Conservation (phyloP, 1,139 yeast genomes). For the Kurtzmaniella quercitrusa region DNA sequence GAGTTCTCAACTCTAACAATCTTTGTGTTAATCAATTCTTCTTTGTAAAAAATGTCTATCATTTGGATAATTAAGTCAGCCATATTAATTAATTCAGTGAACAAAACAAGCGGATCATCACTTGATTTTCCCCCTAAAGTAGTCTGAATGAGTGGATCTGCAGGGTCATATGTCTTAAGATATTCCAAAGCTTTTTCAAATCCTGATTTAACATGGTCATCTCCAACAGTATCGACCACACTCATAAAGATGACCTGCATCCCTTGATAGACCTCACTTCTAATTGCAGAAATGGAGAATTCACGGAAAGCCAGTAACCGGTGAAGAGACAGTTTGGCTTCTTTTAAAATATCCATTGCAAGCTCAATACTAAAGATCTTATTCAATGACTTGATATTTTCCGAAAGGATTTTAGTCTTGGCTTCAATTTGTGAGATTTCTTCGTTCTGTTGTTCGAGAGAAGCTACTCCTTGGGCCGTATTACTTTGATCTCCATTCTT, state of each 20-base stretch:
- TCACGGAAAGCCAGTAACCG: slow-evolving; percentile 31
- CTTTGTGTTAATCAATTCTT: slow-evolving; percentile 64
- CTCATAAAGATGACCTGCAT: slow-evolving; percentile 63
- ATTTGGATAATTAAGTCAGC: slow-evolving; percentile 92
- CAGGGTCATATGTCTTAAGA: slow-evolving; percentile 69
- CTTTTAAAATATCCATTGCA: slow-evolving; percentile 34
- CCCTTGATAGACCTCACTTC: slow-evolving; percentile 28
- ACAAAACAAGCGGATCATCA: slow-evolving; percentile 80
- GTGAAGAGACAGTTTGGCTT: slow-evolving; percentile 33
- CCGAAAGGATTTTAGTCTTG: slow-evolving; percentile 40
- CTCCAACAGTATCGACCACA: slow-evolving; percentile 62
- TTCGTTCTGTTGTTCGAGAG: slow-evolving; percentile 14
- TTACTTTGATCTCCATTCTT: slow-evolving; percentile 12
- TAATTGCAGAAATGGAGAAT: slow-evolving; percentile 30
- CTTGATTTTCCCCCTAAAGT: slow-evolving; percentile 24
- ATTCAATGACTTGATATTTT: slow-evolving; percentile 39
- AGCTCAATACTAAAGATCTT: slow-evolving; percentile 40
- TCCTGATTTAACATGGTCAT: slow-evolving; percentile 72
- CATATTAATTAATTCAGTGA: slow-evolving; percentile 85
- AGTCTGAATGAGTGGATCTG: slow-evolving; percentile 24
- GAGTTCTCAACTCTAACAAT: slow-evolving; percentile 69
- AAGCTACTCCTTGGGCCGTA: slow-evolving; percentile 7
- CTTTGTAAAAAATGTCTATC: slow-evolving; percentile 86
- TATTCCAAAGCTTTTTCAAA: slow-evolving; percentile 75
- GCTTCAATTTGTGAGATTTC: slow-evolving; percentile 41